Evolutionary conservation across 306 rosid genomes (phyloP).

Genomic region (Coriaria nepalensis): DNA sequence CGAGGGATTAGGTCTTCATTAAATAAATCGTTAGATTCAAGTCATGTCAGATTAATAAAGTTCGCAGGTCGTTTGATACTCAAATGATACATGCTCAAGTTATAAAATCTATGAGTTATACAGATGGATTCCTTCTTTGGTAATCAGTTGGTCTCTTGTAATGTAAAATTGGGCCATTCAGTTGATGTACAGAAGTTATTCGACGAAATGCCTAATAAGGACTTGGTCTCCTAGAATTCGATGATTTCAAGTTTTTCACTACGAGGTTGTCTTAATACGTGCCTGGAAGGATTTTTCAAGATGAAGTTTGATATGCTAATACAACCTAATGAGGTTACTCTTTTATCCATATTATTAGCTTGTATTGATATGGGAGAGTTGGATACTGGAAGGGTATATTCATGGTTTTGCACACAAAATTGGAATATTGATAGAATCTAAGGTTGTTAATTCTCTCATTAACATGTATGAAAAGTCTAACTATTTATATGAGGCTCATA

Average conservation of each 20-base stretch:
- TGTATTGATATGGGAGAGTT: slow-evolving; percentile 25
- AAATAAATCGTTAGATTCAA: too few species aligned
- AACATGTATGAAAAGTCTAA: slow-evolving; percentile 64
- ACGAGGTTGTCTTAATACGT: slow-evolving; percentile 27
- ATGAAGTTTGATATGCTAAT: slow-evolving; percentile 29
- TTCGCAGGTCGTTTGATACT: too few species aligned
- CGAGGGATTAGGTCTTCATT: too few species aligned
- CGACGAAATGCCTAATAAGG: slow-evolving; percentile 51
- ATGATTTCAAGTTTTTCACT: slow-evolving; percentile 49
- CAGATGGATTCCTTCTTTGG: slow-evolving; percentile 68
- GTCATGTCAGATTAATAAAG: too few species aligned
- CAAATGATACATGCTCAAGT: slow-evolving; percentile 60
- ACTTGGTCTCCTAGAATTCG: slow-evolving; percentile 58
- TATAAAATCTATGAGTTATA: slow-evolving; percentile 36
- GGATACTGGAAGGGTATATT: slow-evolving; percentile 37
- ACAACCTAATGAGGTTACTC: slow-evolving; percentile 40
- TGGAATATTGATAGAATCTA: slow-evolving; percentile 36
- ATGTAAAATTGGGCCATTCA: slow-evolving; percentile 29
- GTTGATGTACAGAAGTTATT: slow-evolving; percentile 47
- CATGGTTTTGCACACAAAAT: slow-evolving; percentile 46
- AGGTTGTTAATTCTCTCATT: slow-evolving; percentile 46
- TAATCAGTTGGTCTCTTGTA: slow-evolving; percentile 43
- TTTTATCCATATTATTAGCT: slow-evolving; percentile 43
- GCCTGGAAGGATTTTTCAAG: slow-evolving; percentile 28
- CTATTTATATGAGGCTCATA: slow-evolving; percentile 24